Evolutionary conservation across 306 rosid genomes (phyloP).

Genomic region (Rosa lucieae): DNA sequence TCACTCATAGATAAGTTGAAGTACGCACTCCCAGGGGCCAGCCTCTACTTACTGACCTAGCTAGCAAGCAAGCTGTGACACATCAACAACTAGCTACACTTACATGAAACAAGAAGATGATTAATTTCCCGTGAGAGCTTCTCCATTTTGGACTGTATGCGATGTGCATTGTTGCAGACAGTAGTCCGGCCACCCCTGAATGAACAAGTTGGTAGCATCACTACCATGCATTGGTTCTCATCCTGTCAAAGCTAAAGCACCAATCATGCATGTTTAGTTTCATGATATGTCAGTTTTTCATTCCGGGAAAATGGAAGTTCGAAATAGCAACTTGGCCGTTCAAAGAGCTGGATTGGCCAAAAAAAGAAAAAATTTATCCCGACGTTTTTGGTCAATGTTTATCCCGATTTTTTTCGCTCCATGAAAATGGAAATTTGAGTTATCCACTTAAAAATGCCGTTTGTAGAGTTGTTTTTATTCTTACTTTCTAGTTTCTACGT

Average conservation of each 20-base stretch:
- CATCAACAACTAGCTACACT: neutral
- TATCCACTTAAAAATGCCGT: neutral
- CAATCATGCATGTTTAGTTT: neutral
- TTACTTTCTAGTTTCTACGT: neutral
- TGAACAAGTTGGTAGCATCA: neutral
- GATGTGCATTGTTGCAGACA: slow-evolving; percentile 15
- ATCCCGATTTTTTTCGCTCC: neutral
- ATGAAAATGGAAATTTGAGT: neutral
- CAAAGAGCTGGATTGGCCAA: neutral
- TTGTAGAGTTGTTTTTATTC: neutral
- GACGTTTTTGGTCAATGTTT: neutral
- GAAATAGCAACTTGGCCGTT: neutral
- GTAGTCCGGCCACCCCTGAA: neutral
- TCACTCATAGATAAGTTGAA: neutral
- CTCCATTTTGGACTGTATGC: neutral
- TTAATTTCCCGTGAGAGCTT: neutral
- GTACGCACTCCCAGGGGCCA: neutral
- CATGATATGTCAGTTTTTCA: neutral
- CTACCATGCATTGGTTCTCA: neutral
- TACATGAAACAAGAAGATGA: neutral
- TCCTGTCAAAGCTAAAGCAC: neutral
- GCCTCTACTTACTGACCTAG: neutral
- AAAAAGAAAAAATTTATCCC: neutral
- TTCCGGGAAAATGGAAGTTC: neutral
- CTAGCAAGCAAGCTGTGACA: neutral